phyloP scores from a whole-genome alignment of 306 rosid genomes.

The Amphicarpaea edgeworthii region DNA sequence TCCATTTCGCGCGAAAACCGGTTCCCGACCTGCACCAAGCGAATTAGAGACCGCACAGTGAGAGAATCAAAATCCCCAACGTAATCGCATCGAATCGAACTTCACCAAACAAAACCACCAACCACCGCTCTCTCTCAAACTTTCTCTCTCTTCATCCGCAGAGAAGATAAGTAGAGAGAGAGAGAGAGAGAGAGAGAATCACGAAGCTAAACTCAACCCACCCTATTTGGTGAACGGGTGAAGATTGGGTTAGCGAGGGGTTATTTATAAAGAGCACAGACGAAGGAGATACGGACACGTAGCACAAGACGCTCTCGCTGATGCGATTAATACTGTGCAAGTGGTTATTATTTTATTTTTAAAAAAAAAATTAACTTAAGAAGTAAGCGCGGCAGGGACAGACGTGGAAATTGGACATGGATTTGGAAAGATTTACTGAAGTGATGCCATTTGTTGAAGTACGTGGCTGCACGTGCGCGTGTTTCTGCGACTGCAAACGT shows the following conservation, averaged over 20 bases:
- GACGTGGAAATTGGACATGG: not conserved
- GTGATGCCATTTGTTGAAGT: conserved; percentile 26
- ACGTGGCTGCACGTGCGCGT: conserved; percentile 50
- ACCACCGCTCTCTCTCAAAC: not conserved
- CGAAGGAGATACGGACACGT: conserved; percentile 53
- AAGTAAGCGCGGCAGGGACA: not conserved
- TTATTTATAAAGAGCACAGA: conserved; percentile 51
- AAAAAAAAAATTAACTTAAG: no score
- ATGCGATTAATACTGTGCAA: not conserved
- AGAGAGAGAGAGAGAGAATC: not conserved
- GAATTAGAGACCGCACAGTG: conserved; percentile 93
- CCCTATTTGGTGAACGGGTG: conserved; percentile 42
- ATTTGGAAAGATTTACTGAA: conserved; percentile 35
- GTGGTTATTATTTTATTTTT: not conserved
- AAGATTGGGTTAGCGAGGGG: conserved; percentile 31
- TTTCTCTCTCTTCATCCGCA: not conserved
- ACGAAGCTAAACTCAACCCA: conserved; percentile 19
- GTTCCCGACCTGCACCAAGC: conserved; percentile 99
- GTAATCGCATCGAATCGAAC: conserved; percentile 18
- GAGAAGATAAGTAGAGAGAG: not conserved
- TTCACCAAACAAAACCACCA: conserved; percentile 5
- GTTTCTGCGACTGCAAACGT: conserved; percentile 32
- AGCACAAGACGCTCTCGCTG: not conserved
- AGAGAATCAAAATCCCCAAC: conserved; percentile 39
- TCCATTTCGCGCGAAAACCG: conserved; percentile 35